phyloP scores from a whole-genome alignment of 177 flowering plant genomes.

The Vitis hybrid region DNA sequence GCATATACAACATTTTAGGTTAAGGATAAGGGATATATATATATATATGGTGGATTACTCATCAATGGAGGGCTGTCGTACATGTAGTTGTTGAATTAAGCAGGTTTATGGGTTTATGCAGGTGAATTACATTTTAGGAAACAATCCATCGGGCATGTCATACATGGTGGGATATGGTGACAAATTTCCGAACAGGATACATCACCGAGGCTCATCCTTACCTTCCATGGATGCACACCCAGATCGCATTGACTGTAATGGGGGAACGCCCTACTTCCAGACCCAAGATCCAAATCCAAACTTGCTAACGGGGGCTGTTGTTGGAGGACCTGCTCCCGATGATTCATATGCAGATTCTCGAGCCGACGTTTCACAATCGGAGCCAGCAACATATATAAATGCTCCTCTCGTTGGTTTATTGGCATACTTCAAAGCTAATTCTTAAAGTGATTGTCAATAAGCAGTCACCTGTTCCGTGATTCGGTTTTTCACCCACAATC shows the following conservation, averaged over 20 bases:
- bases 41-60: too few species aligned
- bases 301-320: constrained; percentile 49
- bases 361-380: constrained; percentile 30
- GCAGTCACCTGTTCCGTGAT: too few species aligned
- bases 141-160: constrained; percentile 55
- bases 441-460: not conserved
- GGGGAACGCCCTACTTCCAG: constrained; percentile 30
- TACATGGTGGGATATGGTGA: constrained; percentile 74
- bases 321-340: constrained; percentile 55
- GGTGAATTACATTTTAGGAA: constrained; percentile 63
- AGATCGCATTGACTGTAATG: constrained; percentile 29
- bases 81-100: not conserved
- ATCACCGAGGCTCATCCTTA: constrained; percentile 56
- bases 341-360: constrained; percentile 40
- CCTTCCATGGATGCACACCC: constrained; percentile 38
- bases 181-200: constrained; percentile 47
- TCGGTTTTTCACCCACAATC: too few species aligned
- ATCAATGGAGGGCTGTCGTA: not conserved
- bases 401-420: constrained; percentile 66
- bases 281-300: constrained; percentile 45
- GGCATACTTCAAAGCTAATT: constrained; percentile 43
- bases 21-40: too few species aligned
- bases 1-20: too few species aligned
- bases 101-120: constrained; percentile 11
- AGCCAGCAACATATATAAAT: constrained; percentile 64